Evolutionary conservation across 345 rosid species (phyloP), one percentile per base, ranked within the genome.

Genomic region (Citrus inodora): DNA sequence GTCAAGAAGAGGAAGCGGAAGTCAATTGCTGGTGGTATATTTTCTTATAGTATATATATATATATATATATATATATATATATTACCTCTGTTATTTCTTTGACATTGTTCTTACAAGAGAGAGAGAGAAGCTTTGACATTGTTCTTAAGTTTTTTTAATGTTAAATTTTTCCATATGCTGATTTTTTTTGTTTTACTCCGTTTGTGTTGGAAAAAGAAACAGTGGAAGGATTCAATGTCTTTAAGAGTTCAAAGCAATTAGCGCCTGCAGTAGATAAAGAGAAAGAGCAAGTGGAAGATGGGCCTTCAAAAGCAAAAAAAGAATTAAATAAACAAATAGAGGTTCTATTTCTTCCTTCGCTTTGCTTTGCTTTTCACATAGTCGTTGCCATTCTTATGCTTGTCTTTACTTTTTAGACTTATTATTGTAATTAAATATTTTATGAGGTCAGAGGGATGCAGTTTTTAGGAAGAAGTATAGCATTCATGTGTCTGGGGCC

Each of bases 221-320:
- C 84, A 6, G 97, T 92, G 75, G 94, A 92, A 77, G 98, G 98
- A 55, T 89, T 95, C 80, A 89, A 65, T 86, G 98, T 95, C 72
- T 93, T 91, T 82, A 89, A 85, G 83, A 79, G 83, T 76, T 87
- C 94, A 74, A 87, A 82, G n/a, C 17, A 86, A 77, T 60, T 83
- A 24, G 82, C 74, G 32, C 46, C 59, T 74, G 46, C 56, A 3
- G 46, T 30, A 19, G 80, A 70, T n/a, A 77, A 89, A 77, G 76
- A 75, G 71, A 80, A 78, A 25, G 76, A 74, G 7, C 68, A 71
- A 58, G 85, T 35, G 40, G 83, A 77, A 16, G 83, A 82, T 40
- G 84, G 78, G 61, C 62, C 76, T 62, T 62, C 80, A 33, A 80
- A 78, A 75, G 86, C 83, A 25, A 86, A 85, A 83, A 94, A 91